Evolutionary conservation across 352 stramenopile species (phyloP), one percentile per base, ranked within the genome.

Genomic region (Phytophthora rubi): DNA sequence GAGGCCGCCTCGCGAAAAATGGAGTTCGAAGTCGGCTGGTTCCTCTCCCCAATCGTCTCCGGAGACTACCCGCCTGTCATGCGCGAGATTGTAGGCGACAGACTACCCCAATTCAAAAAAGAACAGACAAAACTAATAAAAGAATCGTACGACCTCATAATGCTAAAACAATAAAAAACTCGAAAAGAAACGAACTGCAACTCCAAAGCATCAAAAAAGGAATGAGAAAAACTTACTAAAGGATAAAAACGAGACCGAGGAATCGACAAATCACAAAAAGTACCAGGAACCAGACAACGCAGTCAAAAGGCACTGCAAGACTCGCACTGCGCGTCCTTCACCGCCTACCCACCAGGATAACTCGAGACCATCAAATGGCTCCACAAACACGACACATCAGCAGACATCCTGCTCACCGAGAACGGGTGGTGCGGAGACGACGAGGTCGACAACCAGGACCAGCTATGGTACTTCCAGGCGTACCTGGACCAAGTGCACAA

Each of bases 11-110:
- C 86, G 55, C 81, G 92, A 54, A 85, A 86, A 35, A 89, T 97
- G 66, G 79, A 98, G 23, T 98, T 98, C 59, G 80, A 90, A 53
- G 80, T 98, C 21, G 93, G 84, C 6, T 98, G 94, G 94, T 97
- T 98, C 64, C 77, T 92, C 7, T 84, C 97, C 39, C 96, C 96
- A 0, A 86, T 99, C 49, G 82, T 90, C 16, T 71, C 74, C 33
- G 33, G 33, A 39, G 33, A 39, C 8, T 10, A 39, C 79, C 97
- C 97, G 6, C 53, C 76, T 18, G 79, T 91, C 44, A 98, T 99
- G 95, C 86, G 85, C 52, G 62, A 93, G 32, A 76, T 87, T 49
- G 84, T 90, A 3, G 90, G 92, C 3, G 75, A 85, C 21, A n/a
- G n/a, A n/a, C n/a, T n/a, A n/a, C n/a, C n/a, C n/a, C n/a, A n/a